Base-by-base conservation (phyloP, 805 yeast genomes). In the Barnettozyma wickerhamii region DNA sequence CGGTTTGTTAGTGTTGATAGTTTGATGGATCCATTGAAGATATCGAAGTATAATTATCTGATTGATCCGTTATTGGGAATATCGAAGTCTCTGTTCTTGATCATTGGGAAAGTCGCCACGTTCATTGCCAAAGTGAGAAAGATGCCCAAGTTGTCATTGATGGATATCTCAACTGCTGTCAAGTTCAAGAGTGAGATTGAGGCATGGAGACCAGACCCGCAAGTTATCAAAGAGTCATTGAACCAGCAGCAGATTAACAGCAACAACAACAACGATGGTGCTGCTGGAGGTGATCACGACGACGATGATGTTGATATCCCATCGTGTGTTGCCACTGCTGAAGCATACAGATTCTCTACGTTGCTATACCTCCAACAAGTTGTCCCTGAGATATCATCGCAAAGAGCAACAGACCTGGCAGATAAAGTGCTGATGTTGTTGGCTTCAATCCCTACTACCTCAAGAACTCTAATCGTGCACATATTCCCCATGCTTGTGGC, bases 61-160 rank as follows among this genome's bases (percentile, higher is more conserved):
- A 71, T 81, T 30, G 88, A 81, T 53, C 85, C 87, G 9, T 62
- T 81, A 28, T 59, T 81, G 36, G 89, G 89, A 2, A 78, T 83
- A 55, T 81, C 80, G 0, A 85, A 79, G 53, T 71, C 76, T 3
- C 56, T 81, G 24, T 81, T 81, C 53, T 75, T 81, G 41, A 67
- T 81, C 12, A 77, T 81, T 63, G 84, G 85, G 4, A 71, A 71
- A 48, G 83, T 78, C 17, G 84, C 86, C 0, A 59, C 72, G 2
- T 62, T 81, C 31, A 76, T 79, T 10, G 60, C 72, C 7, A 68
- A 70, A 37, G 75, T 77, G 13, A 62, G 82, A 27, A 50, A 52
- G 12, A 45, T 66, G 52, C 45, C 55, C 43, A 57, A 64, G 49
- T 72, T 74, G 45, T 65, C 77, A 9, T 55, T 78, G 30, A 49